Evolutionary conservation across 768 basidiomycete genomes (phyloP).

Genomic region (Sarcodon sp.): DNA sequence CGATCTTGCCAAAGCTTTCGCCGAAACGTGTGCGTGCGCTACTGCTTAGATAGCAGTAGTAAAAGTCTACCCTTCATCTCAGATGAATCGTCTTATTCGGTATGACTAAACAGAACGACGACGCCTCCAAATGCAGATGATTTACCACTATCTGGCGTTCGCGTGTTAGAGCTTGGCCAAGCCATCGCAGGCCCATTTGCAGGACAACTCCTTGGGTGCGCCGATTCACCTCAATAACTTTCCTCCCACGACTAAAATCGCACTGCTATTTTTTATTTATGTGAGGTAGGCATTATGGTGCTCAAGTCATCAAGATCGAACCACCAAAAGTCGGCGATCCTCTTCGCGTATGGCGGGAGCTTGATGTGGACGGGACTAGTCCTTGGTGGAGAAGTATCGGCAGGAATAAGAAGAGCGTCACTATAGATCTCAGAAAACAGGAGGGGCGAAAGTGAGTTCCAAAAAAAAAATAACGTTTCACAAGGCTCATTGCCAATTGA

Average conservation of each 20-base stretch:
- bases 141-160: constrained; percentile 49
- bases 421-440: constrained; percentile 46
- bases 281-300: constrained; percentile 46
- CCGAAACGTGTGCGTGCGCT: too few relatives aligned
- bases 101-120: too few relatives aligned
- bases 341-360: constrained; percentile 57
- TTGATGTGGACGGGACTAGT: constrained; percentile 57
- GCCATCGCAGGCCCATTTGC: constrained; percentile 65
- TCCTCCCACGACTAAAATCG: background rate
- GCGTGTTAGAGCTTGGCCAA: constrained; percentile 58
- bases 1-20: too few relatives aligned
- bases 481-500: background rate
- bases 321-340: constrained; percentile 52
- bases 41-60: too few relatives aligned
- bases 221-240: background rate
- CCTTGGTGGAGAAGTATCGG: constrained; percentile 67
- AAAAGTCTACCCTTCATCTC: too few relatives aligned
- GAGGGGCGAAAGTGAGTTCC: constrained; percentile 36
- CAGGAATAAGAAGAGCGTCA: constrained; percentile 64
- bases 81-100: too few relatives aligned
- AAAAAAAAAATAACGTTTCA: background rate
- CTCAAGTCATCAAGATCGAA: constrained; percentile 64
- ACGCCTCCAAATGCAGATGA: constrained; percentile 3
- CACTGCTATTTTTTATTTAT: background rate
- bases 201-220: constrained; percentile 58